Percentiles rank a stretch among this genome's conserved stretches.
These are phyloP conservation scores for Colletotrichum sojae DNA, from an alignment of 2,329 filamentous ascomycete genomes.

Conservation along the genomic window DNA sequence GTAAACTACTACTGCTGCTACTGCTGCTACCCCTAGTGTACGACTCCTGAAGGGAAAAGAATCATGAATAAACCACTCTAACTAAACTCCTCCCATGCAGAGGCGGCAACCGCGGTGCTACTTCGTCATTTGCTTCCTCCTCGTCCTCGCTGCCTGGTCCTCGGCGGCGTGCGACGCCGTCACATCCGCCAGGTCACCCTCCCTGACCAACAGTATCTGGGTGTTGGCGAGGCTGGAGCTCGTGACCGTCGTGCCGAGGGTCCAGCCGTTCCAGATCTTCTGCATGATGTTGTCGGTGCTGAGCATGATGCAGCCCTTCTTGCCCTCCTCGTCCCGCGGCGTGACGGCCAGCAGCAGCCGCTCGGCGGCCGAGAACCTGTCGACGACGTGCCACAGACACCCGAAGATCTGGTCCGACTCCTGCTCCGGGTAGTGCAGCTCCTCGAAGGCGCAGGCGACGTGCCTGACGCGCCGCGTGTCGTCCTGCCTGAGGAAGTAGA, in stretches of 20 bases:
- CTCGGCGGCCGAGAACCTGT: conserved; percentile 56
- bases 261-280: conserved; percentile 64
- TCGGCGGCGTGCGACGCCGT: conserved; percentile 41
- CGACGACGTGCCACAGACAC: conserved; percentile 63
- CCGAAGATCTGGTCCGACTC: conserved; percentile 62
- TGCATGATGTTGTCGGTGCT: conserved; percentile 58
- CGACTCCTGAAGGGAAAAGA: conserved; percentile 4
- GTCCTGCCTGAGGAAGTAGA: conserved; percentile 60
- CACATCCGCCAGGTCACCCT: conserved; percentile 57
- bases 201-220: conserved; percentile 60
- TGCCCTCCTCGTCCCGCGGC: conserved; percentile 53
- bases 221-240: conserved; percentile 57
- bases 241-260: conserved; percentile 56
- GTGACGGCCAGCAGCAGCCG: conserved; percentile 59
- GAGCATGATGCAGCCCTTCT: conserved; percentile 47
- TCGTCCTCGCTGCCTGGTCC: conserved; percentile 4
- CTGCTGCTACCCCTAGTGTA: neutral
- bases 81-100: conserved; percentile 15
- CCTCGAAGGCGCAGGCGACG: conserved; percentile 60
- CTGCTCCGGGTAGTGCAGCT: conserved; percentile 59
- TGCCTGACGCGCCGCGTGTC: conserved; percentile 60
- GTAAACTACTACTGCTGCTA: conserved; percentile 25
- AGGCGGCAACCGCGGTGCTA: neutral
- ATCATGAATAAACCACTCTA: neutral
- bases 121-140: neutral